Evolutionary conservation across 2,329 filamentous ascomycete species (phyloP).

Genomic region (Lasiodiplodia hormozganensis): DNA sequence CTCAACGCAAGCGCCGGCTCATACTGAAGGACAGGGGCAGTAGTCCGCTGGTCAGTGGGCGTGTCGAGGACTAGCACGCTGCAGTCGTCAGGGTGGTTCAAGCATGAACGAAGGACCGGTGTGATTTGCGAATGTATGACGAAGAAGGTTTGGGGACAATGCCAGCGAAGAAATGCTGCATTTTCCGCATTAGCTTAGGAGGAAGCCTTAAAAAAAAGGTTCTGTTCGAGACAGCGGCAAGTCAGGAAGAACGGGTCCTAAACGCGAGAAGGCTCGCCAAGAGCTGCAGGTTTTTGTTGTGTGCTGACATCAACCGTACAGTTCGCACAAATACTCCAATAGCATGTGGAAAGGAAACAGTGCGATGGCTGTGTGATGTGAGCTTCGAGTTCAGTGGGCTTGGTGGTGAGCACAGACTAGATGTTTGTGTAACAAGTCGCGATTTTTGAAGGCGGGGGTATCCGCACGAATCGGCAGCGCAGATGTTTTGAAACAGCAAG

Average conservation of each 20-base stretch:
- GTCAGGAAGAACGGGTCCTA: background rate
- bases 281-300: background rate
- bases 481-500: background rate
- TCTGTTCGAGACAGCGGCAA: background rate
- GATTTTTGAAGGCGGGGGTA: background rate
- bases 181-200: slow-evolving; percentile 18
- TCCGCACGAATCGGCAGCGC: background rate
- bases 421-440: too few species aligned
- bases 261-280: background rate
- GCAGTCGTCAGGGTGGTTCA: background rate
- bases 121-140: background rate
- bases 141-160: background rate
- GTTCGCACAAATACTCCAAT: background rate
- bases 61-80: background rate
- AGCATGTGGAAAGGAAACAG: background rate
- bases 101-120: background rate
- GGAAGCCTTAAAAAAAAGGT: background rate
- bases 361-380: background rate
- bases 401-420: background rate
- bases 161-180: slow-evolving; percentile 2
- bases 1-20: slow-evolving; percentile 2
- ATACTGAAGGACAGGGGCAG: background rate
- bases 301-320: background rate
- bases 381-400: background rate
- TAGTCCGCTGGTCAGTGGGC: background rate